Base-by-base conservation (phyloP, 2,329 filamentous ascomycete species). In the Lasiodiplodia sp. region DNA sequence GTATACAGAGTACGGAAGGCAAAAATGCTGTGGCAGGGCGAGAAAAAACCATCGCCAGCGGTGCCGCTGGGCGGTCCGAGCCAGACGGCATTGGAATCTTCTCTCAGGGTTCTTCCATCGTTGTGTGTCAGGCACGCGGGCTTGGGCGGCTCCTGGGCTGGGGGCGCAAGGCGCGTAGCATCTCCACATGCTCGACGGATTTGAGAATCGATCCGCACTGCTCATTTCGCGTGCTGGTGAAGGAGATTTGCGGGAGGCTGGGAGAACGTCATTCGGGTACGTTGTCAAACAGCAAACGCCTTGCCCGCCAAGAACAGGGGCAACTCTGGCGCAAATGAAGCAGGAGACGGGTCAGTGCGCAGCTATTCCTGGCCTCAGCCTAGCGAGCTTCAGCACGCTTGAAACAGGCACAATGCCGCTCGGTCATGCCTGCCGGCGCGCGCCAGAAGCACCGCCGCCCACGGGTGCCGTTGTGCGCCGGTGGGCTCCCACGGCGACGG, bases 191-290 rank as follows among this genome's bases (percentile, higher is more conserved):
- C 58, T 28, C 58, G 47, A 63, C 40, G 25, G 58, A 63, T 49
- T 63, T 28, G 40, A 63, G 40, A 49, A 44, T 28, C 47, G 58
- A 63, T 63, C 40, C 58, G 58, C 58, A 63, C 58, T 34, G 58
- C 62, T 65, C 62, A 65, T 65, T 65, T 65, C 62, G 62, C 62
- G 62, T 63, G 58, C 58, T 63, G 58, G 58, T 49, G 58, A 63
- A 49, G 51, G 62, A 65, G 62, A 65, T 65, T 65, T 65, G 62
- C 51, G 62, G 47, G 62, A 65, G 62, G 62, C 62, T 65, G 62
- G 62, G 62, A 55, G 62, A 65, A 65, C 62, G 62, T 65, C 62
- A 65, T 65, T 63, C 38, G 58, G 58, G 47, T 63, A 63, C 58
- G 58, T 63, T 63, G 58, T 63, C 58, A 63, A 63, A 63, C 58